Percentiles rank a stretch among this genome's conserved stretches.
phyloP scores from a whole-genome alignment of 192 early-diverging fungal genomes.

The Gonapodya prolifera region DNA sequence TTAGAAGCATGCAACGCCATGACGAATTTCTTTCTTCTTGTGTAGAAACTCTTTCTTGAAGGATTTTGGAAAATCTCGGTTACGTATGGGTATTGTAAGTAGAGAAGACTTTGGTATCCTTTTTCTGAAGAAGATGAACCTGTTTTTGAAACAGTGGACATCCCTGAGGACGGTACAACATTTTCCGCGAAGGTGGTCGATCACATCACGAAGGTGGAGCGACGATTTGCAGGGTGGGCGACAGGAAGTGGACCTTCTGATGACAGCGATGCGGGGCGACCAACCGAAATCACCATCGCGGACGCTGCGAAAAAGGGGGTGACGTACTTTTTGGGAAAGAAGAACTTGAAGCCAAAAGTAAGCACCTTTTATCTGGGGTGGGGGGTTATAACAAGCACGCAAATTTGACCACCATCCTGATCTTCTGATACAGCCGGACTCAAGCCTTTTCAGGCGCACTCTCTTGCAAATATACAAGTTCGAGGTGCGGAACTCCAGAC shows the following conservation, averaged over 20 bases:
- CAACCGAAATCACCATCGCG: neutral
- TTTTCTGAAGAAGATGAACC: too few relatives aligned
- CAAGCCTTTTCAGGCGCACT: neutral
- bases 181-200: neutral
- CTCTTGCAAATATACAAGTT: neutral
- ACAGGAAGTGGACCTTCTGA: neutral
- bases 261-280: neutral
- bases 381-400: too few relatives aligned
- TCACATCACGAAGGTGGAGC: neutral
- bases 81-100: too few relatives aligned
- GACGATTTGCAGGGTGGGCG: neutral
- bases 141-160: neutral
- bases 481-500: neutral
- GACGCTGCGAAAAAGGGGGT: neutral
- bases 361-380: too few relatives aligned
- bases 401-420: too few relatives aligned
- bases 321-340: neutral
- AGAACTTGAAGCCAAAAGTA: neutral
- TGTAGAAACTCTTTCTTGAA: neutral
- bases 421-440: too few relatives aligned
- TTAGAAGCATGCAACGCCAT: neutral
- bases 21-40: neutral
- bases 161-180: neutral
- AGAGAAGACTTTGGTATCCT: too few relatives aligned
- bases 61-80: neutral